Base-by-base conservation (phyloP, 257 asterid species). In the Jacaranda copaia region DNA sequence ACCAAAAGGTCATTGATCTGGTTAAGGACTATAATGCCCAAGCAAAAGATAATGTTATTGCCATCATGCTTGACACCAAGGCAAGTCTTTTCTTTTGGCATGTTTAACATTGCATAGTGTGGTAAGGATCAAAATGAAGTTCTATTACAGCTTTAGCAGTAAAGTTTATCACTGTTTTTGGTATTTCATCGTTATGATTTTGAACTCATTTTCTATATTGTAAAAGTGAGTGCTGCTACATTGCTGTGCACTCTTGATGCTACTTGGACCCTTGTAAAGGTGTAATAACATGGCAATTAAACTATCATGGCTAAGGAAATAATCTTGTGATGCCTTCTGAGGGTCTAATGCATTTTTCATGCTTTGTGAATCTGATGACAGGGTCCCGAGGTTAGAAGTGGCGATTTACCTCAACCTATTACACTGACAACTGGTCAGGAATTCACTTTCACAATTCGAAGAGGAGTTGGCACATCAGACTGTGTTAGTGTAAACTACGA, bases 321-420 rank as follows among this genome's bases (percentile, higher is more conserved):
- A 42, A 14, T 65, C 36, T 2, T 42, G 18, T 49, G 13, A 59
- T 67, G n/a, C 48, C 32, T 57, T 61, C 52, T 75, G 14, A 10
- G 8, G 53, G 62, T 71, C 57, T 55, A 35, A 70, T 66, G 52
- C 46, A 51, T 77, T 58, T 66, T 75, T 40, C 39, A 61, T 66
- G 16, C 57, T 14, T 15, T 77, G 56, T 68, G 68, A 59, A 72
- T 81, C 32, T 79, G 70, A 65, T 87, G 83, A 76, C 96, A 96
- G 98, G 99, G 99, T 75, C 99, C 99, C 75, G 98, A 96, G 90
- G 99, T 96, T 77, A 90, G 99, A 80, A 93, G 98, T 76, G 99
- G 99, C 14, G 99, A 96, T 81, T 93, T 96, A 83, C 98, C 99
- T 59, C 98, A 96, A 77, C 99, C 99, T 40, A 87, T 92, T 82